Conservation (phyloP, 176 grass and related monocot genomes). For the Tillandsia leiboldiana region DNA sequence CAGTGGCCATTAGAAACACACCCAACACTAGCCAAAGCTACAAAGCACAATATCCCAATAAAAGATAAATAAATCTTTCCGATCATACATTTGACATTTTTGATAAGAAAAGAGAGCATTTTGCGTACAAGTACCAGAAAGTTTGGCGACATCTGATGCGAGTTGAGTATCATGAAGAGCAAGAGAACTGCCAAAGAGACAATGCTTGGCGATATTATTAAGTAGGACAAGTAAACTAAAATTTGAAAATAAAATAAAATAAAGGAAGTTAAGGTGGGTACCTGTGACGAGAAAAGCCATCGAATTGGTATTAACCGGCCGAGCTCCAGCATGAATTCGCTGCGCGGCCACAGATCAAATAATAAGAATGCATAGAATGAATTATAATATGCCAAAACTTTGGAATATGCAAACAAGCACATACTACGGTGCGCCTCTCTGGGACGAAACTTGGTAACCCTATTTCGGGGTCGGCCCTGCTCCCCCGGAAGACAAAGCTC, state of each 20-base stretch:
- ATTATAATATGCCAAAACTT: slow-evolving; percentile 3
- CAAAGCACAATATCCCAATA: neutral
- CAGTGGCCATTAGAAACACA: slow-evolving; percentile 73
- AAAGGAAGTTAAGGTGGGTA: slow-evolving; percentile 16
- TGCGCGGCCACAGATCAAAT: slow-evolving; percentile 12
- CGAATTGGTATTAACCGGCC: slow-evolving; percentile 71
- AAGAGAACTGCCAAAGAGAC: slow-evolving; percentile 51
- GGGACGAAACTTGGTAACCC: slow-evolving; percentile 55
- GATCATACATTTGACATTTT: neutral
- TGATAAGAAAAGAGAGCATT: neutral
- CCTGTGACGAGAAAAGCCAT: slow-evolving; percentile 90
- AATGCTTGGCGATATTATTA: neutral
- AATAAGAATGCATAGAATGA: slow-evolving; percentile 11
- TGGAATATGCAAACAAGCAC: slow-evolving; percentile 4
- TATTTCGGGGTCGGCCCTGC: slow-evolving; percentile 53
- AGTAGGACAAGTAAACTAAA: neutral
- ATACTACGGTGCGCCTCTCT: slow-evolving; percentile 67
- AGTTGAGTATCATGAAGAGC: slow-evolving; percentile 94
- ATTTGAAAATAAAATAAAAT: neutral
- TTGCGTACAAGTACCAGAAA: slow-evolving; percentile 42
- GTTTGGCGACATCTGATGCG: slow-evolving; percentile 85
- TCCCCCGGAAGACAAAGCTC: slow-evolving; percentile 88
- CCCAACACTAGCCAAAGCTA: slow-evolving; percentile 91
- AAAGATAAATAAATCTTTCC: neutral
- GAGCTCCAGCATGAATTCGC: slow-evolving; percentile 63